Base-by-base conservation (phyloP, 345 rosid species). In the Arabidopsis thaliana region DNA sequence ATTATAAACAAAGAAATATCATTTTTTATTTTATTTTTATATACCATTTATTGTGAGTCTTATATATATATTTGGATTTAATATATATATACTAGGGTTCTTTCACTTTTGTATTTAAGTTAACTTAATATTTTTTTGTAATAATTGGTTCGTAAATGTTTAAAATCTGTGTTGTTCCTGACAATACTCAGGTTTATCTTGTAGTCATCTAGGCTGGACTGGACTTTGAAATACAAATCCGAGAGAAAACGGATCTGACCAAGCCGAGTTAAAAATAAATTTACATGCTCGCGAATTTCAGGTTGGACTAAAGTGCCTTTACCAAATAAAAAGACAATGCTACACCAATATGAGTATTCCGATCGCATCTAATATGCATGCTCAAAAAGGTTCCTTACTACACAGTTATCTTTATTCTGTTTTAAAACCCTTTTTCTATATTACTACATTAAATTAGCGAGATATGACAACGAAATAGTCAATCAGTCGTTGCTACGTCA, bases 291-390 rank as follows among this genome's bases (percentile, higher is more conserved):
- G 22, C 20, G 22, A 45, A 45, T n/a, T 45, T 45, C 22, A 45
- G 50, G 50, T 45, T 8, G 50, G 3, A 45, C 50, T 45, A 45
- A 45, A 45, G 50, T 45, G 22, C 22, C 23, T 45, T 45, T 45
- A 45, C 22, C 22, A 45, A 45, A 6, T 6, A 45, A 45, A 45
- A 45, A 46, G 37, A 48, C 65, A 48, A 59, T 71, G 20, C n/a
- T 59, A 36, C 12, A 59, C 46, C 37, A 36, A 71, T 14, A 46
- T 46, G 75, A 71, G 58, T 70, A 34, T 33, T 59, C 64, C 28
- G 67, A 71, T 71, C 59, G 49, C 74, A 48, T 59, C 74, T 59
- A 71, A 71, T 6, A 71, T 71, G 75, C 75, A 71, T 59, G 75
- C 67, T 59, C 32, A 46, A 71, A 71, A 71, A 71, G 75, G 75